Conservation (phyloP, 2,329 filamentous ascomycete genomes). For the Arthrobotrys megalospora region DNA sequence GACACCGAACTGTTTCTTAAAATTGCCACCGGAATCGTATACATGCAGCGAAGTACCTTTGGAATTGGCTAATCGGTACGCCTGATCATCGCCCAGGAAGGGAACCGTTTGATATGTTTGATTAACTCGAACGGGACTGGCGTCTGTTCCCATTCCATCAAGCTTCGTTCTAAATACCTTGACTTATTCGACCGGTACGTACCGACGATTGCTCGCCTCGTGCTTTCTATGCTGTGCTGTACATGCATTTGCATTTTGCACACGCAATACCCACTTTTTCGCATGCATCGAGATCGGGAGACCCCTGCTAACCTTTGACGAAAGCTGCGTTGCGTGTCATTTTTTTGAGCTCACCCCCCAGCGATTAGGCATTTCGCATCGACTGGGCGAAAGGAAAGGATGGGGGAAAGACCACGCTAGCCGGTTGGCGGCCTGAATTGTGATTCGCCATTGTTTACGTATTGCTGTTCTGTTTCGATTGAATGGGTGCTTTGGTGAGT, state of each 20-base stretch:
- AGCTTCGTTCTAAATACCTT: slow-evolving; percentile 16
- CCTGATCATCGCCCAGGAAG: slow-evolving; percentile 10
- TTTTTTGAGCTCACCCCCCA: not conserved
- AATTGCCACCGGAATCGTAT: slow-evolving; percentile 11
- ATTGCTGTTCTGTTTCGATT: not conserved
- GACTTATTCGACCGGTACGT: slow-evolving; percentile 25
- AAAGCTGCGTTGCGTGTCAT: slow-evolving; percentile 28
- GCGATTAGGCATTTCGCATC: not conserved
- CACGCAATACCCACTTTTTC: slow-evolving; percentile 13
- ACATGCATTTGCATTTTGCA: slow-evolving; percentile 14
- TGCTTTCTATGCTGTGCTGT: slow-evolving; percentile 25
- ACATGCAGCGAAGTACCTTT: not conserved
- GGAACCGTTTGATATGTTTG: slow-evolving; percentile 18
- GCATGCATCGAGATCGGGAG: slow-evolving; percentile 15
- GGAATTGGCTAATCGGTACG: not conserved
- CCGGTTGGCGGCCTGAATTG: slow-evolving; percentile 2
- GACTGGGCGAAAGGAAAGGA: not conserved
- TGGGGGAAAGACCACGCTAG: slow-evolving; percentile 12
- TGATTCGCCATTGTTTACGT: slow-evolving; percentile 18
- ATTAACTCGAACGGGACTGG: slow-evolving; percentile 17
- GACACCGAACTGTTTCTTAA: not conserved
- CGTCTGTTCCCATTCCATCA: slow-evolving; percentile 3
- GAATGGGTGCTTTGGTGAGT: not conserved
- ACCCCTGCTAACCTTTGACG: not conserved
- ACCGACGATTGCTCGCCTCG: slow-evolving; percentile 18